These are phyloP conservation scores for Argentina anserina DNA, from an alignment of 306 rosid species.

Conservation along the genomic window DNA sequence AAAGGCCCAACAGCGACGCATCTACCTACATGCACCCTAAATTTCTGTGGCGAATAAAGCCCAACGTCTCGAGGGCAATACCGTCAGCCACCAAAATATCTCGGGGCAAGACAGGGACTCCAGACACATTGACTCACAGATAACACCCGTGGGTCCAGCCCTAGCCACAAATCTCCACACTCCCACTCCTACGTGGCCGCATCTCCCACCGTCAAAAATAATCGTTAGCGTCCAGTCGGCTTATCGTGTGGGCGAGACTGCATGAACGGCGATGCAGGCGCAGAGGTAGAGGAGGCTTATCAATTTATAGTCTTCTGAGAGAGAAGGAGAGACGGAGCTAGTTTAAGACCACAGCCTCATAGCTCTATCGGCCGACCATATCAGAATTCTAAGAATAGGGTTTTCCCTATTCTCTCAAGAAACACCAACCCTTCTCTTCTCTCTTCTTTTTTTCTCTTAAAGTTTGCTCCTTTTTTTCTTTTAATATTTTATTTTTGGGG, in stretches of 20 bases:
- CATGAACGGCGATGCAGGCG: constrained; percentile 12
- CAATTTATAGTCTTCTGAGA: too few relatives aligned
- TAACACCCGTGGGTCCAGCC: neutral
- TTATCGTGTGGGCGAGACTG: constrained; percentile 17
- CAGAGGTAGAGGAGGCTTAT: neutral
- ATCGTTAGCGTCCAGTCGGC: neutral
- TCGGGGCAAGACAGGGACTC: neutral
- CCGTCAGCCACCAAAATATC: neutral
- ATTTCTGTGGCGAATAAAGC: constrained; percentile 4
- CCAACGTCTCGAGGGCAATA: constrained; percentile 3
- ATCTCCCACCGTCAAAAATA: neutral
- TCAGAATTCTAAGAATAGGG: constrained; percentile 15
- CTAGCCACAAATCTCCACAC: neutral
- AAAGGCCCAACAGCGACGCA: constrained; percentile 5
- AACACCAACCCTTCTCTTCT: constrained; percentile 8
- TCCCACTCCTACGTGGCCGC: neutral
- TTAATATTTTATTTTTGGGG: too few relatives aligned
- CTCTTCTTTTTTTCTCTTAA: constrained; percentile 8
- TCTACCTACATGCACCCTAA: neutral
- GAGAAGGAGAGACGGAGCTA: neutral
- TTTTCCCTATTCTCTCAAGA: constrained; percentile 19
- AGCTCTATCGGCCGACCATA: constrained; percentile 34
- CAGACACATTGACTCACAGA: neutral
- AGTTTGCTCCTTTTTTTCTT: neutral
- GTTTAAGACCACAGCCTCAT: constrained; percentile 33